These are phyloP conservation scores for Pythium chondricola DNA, from an alignment of 352 stramenopile genomes.

Conservation along the genomic window DNA sequence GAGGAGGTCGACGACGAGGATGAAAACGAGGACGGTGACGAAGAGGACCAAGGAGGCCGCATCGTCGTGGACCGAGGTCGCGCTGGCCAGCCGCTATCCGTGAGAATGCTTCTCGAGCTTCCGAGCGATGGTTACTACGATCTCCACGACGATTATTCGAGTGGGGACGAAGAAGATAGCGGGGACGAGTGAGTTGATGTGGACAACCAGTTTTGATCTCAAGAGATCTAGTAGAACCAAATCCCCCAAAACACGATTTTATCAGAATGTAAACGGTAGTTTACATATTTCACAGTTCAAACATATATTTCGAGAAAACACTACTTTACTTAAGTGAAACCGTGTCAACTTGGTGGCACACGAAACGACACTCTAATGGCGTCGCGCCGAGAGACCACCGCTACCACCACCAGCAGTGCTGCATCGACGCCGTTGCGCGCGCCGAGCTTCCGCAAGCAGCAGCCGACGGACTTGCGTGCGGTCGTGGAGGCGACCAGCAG, in stretches of 20 bases:
- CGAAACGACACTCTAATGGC: too few relatives aligned
- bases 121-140: conserved; percentile 66
- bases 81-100: conserved; percentile 10
- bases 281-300: too few relatives aligned
- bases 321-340: too few relatives aligned
- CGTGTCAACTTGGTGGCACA: too few relatives aligned
- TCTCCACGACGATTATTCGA: conserved; percentile 70
- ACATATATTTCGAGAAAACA: too few relatives aligned
- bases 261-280: too few relatives aligned
- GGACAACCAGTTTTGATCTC: too few relatives aligned
- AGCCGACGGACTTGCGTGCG: conserved; percentile 55
- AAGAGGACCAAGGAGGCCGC: conserved; percentile 24
- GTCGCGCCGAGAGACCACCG: not conserved
- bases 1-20: conserved; percentile 29
- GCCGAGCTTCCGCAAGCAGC: conserved; percentile 46
- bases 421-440: not conserved
- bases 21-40: conserved; percentile 28
- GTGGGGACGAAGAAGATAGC: conserved; percentile 63
- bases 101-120: conserved; percentile 58
- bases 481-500: conserved; percentile 67
- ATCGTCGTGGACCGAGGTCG: conserved; percentile 7
- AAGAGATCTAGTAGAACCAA: too few relatives aligned
- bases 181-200: conserved; percentile 30
- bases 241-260: too few relatives aligned
- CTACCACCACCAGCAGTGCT: not conserved